phyloP scores from a whole-genome alignment of 495 filamentous ascomycete genomes.

The Pyronema domesticum region DNA sequence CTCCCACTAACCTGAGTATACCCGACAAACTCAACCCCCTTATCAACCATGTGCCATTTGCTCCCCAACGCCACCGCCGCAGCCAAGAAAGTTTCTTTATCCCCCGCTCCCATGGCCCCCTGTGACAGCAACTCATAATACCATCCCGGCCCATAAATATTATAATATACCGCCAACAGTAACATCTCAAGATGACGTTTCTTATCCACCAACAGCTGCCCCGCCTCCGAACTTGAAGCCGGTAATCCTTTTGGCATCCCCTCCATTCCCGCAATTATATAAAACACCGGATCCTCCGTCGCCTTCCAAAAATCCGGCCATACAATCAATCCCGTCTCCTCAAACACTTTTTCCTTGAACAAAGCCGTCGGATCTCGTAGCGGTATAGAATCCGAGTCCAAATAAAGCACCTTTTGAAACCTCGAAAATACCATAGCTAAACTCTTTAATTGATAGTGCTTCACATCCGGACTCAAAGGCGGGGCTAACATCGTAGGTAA shows the following conservation, averaged over 20 bases:
- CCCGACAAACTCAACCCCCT: slow-evolving; percentile 28
- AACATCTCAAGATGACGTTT: slow-evolving; percentile 34
- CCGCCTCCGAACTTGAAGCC: slow-evolving; percentile 36
- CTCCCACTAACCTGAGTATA: slow-evolving; percentile 9
- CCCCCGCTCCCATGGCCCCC: slow-evolving; percentile 39
- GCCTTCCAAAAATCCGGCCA: slow-evolving; percentile 48
- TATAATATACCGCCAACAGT: slow-evolving; percentile 45
- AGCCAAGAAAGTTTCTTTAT: slow-evolving; percentile 47
- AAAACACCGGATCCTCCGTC: slow-evolving; percentile 36
- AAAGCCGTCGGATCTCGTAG: slow-evolving; percentile 35
- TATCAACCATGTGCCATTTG: slow-evolving; percentile 36
- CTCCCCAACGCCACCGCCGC: slow-evolving; percentile 35
- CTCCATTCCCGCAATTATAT: slow-evolving; percentile 33
- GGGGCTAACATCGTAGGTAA: slow-evolving; percentile 9
- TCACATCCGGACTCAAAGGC: slow-evolving; percentile 5
- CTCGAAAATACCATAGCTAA: slow-evolving; percentile 42
- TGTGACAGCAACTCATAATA: slow-evolving; percentile 43
- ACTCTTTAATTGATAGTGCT: slow-evolving; percentile 41
- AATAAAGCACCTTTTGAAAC: slow-evolving; percentile 43
- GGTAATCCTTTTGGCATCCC: slow-evolving; percentile 24
- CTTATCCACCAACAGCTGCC: slow-evolving; percentile 40
- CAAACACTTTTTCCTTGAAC: slow-evolving; percentile 35
- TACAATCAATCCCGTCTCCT: slow-evolving; percentile 35
- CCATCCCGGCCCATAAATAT: slow-evolving; percentile 39
- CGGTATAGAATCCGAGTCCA: slow-evolving; percentile 43